phyloP scores from a whole-genome alignment of 2,329 filamentous ascomycete species.

The Balansia obtecta region DNA sequence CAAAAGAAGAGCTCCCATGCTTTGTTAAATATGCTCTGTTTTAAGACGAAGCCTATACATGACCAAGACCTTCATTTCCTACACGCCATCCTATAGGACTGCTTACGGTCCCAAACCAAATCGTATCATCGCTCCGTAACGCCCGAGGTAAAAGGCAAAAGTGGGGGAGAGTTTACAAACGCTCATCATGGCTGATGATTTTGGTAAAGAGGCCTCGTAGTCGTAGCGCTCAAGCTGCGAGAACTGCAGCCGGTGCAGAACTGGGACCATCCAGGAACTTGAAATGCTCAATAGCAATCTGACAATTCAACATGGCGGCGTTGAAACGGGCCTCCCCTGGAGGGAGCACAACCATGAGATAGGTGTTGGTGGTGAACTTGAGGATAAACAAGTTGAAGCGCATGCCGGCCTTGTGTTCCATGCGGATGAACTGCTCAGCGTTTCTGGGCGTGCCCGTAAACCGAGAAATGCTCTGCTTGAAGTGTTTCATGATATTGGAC shows the following conservation, averaged over 20 bases:
- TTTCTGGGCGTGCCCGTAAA: conserved; percentile 73
- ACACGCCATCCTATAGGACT: background rate
- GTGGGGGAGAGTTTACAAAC: background rate
- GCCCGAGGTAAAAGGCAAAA: background rate
- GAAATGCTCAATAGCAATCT: conserved; percentile 75
- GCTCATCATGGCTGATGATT: background rate
- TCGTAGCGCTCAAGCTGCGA: background rate
- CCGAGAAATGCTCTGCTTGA: conserved; percentile 73
- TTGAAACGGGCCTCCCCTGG: conserved; percentile 89
- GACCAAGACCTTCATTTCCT: background rate
- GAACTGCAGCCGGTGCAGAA: conserved; percentile 10
- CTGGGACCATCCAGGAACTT: conserved; percentile 46
- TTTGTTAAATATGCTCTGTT: too few relatives aligned
- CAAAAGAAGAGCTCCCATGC: background rate
- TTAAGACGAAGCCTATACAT: background rate
- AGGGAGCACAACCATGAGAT: conserved; percentile 82
- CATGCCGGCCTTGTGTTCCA: conserved; percentile 65
- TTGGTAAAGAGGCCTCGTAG: background rate
- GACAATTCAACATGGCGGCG: conserved; percentile 77
- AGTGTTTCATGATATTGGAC: conserved; percentile 95
- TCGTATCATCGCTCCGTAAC: conserved; percentile 5
- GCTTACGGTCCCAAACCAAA: background rate
- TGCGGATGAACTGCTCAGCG: conserved; percentile 67
- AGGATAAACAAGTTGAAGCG: conserved; percentile 90
- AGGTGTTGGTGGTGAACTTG: conserved; percentile 94